Evolutionary conservation across 768 basidiomycete genomes (phyloP), one percentile per base, ranked within the genome.

Genomic region (Cyclocybe cylindracea): DNA sequence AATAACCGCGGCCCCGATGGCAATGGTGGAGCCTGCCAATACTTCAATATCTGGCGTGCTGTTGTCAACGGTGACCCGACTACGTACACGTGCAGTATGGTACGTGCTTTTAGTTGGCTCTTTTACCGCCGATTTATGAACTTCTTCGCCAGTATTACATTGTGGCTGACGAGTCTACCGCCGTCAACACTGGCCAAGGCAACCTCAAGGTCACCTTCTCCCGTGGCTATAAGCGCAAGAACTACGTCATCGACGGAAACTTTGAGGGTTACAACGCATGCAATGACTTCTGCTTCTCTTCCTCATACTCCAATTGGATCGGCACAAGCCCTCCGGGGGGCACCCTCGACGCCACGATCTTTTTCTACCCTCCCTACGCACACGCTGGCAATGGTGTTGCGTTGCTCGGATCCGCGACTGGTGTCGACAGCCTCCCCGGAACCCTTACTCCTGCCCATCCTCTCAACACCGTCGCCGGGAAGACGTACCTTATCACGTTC

Each of bases 41-140:
- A 71, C 67, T 78, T 80, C 65, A 80, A 80, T 56, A 79, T 80
- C 65, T 80, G 77, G 78, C 73, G 77, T 34, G 78, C 77, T 10
- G 64, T 79, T 31, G 74, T 78, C 0, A 60, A 74, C 50, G 77
- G 75, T 7, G 53, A 59, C n/a, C 77, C 78, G 0, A 78, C 75
- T 2, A 77, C 76, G 0, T 79, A 79, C 62, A 74, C 74, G 36
- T 80, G 78, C 66, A 73, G 74, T 55, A 73, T 79, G 70, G 78
- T 78, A 51, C 45, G 74, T 62, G 2, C 4, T 31, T 18, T 29
- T 13, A 33, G 6, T 1, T 32, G 13, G 19, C n/a, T 19, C 10
- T 9, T 44, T 9, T 9, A 13, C 32, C 24, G 9, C n/a, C n/a
- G n/a, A 4, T 42, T 46, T 16, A 35, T 18, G 29, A 16, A 5